Base-by-base conservation (phyloP, 1,284 basidiomycete species). In the Golubevia sp. region DNA sequence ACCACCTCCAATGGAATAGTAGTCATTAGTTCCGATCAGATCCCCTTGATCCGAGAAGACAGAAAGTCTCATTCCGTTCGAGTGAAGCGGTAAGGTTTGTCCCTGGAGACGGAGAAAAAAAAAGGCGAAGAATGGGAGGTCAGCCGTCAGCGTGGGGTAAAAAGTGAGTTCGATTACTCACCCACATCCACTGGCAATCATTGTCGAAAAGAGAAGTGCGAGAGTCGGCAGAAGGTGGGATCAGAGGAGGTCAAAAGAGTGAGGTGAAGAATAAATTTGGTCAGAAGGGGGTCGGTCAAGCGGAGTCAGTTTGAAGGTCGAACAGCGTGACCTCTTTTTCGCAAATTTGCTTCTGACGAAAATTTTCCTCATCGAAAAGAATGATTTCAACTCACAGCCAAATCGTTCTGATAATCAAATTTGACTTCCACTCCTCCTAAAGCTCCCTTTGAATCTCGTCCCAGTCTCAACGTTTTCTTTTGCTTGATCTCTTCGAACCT, bases 21-120 rank as follows among this genome's bases (percentile, higher is more conserved):
- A 79, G 54, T 81, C 78, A 51, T 82, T 82, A 11, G 77, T 81
- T 0, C 74, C 79, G 8, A 82, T 62, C 67, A 82, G 66, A 63
- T 76, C 74, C 2, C 79, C 79, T 1, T 77, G 59, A 1, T 55
- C 44, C 54, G 74, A 68, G 56, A 79, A 82, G 2, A 78, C 79
- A 51, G 75, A 77, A 54, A 82, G 67, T 26, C 79, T 62, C 59
- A 82, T 74, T 8, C 79, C 79, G 58, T 82, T 82, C 8, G 70
- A 70, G 53, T 82, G 79, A 61, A 81, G 68, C 3, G 79, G 79
- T 15, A 82, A 58, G 30, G 66, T 68, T 53, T 76, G 71, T 1
- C 76, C 78, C n/a, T n/a, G n/a, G n/a, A n/a, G n/a, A n/a, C n/a
- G n/a, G n/a, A n/a, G n/a, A n/a, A n/a, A n/a, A n/a, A n/a, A n/a